Evolutionary conservation across 192 early-diverging fungal species (phyloP), one percentile per base, ranked within the genome.

Genomic region (Polychytrium aggregatum): DNA sequence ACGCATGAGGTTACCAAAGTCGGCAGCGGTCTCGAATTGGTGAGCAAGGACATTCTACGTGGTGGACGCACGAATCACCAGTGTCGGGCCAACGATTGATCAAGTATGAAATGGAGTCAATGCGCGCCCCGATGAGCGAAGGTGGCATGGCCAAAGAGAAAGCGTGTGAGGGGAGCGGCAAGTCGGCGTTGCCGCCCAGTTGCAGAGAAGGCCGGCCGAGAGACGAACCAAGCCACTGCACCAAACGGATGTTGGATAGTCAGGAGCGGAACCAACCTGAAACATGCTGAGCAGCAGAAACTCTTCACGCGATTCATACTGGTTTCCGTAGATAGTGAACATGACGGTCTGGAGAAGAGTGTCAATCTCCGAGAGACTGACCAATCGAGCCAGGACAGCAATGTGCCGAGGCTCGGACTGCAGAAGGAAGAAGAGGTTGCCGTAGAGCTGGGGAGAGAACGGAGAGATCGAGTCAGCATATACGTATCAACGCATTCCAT

Each of bases 251-350:
- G 40, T 7, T 24, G 40, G 7, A 46, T 47, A 25, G 18, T 47
- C 41, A 41, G 1, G 40, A 44, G 22, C 5, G 1, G 6, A 11
- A 14, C 41, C 44, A 62, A 87, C 84, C 70, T 95, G 92, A 57
- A 97, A 92, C 88, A 97, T 91, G 18, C 88, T 90, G 50, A 97
- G 65, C 27, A 97, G 57, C 40, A 97, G 68, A 63, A 91, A 86
- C 69, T 97, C 93, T 72, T 97, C 92, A 42, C 90, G 82, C 30
- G 83, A 82, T 60, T 97, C 92, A 64, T 91, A 95, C 65, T 95
- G 92, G 66, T 95, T 93, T 33, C 90, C 90, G 50, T 88, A 97
- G 36, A 97, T 57, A 1, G 91, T 91, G 52, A 93, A 93, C 90
- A 97, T 95, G 50, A 95, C 87, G 0, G 86, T 92, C 55, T 95